Evolutionary conservation across 805 yeast species (phyloP), one percentile per base, ranked within the genome.

Genomic region (Henningerozyma blattae): DNA sequence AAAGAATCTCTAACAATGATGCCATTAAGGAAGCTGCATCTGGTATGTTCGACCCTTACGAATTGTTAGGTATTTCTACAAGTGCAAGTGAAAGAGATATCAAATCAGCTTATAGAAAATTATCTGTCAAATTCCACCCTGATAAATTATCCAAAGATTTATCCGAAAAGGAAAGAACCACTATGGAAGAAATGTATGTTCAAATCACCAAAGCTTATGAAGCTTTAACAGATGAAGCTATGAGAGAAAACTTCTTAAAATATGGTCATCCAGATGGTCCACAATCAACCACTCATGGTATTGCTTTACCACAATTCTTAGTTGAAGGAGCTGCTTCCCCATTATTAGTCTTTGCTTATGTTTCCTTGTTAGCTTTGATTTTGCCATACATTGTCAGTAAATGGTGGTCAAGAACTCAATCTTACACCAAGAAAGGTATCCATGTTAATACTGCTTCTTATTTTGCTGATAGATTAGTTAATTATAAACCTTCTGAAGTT

Each of bases 231-330:
- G 97, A 91, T 58, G 95, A 84, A 45, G 69, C 66, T 9, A 75
- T 83, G 3, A 80, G 75, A 47, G 83, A 82, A 46, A 91, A 91
- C 54, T 86, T 72, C 56, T 63, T 78, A 47, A 77, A 73, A 46
- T 91, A 79, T 50, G 99, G 99, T 32, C 95, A 93, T 54, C 99
- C 99, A 4, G 99, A 91, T 62, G 98, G 98, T 28, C 95, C 94
- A 28, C 94, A 84, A 58, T 83, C 83, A 18, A 68, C 79, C 15
- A 64, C 79, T 15, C 95, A 85, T 54, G 98, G 98, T 41, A 86
- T 91, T 56, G 99, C 97, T 0, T 62, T 91, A 44, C 99, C 99
- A 22, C 77, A 80, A 53, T 85, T 83, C 59, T 67, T 91, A 40
- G 82, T 93, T 20, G 95, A 85, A 43, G 86, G 93, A 28, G 68